Percentiles rank a stretch among this genome's conserved stretches.
Conservation (phyloP, 2,329 filamentous ascomycete species). For the Aspergillus versicolor region DNA sequence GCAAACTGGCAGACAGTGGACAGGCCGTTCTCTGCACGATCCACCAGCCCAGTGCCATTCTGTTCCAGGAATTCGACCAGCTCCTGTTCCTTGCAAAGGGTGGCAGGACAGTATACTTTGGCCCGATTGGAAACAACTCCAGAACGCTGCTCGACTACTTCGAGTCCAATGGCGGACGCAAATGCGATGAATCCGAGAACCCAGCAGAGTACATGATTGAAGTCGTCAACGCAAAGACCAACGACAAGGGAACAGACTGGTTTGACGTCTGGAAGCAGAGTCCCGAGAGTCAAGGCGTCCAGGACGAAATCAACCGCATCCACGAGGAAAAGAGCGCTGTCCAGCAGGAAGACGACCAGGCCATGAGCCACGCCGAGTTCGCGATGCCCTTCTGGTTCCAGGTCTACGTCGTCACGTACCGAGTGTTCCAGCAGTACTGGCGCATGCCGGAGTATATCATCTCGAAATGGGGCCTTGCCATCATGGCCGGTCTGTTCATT, state of each 20-base stretch:
- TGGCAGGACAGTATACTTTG: constrained; percentile 67
- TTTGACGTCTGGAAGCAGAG: constrained; percentile 58
- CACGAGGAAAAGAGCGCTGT: constrained; percentile 40
- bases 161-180: constrained; percentile 57
- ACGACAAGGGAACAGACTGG: constrained; percentile 52
- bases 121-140: constrained; percentile 61
- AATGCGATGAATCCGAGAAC: constrained; percentile 61
- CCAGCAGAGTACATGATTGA: constrained; percentile 70
- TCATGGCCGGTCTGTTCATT: constrained; percentile 66
- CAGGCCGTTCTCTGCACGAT: constrained; percentile 96
- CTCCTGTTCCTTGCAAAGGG: constrained; percentile 62
- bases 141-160: constrained; percentile 62
- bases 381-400: constrained; percentile 70
- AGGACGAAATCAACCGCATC: constrained; percentile 40
- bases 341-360: not conserved
- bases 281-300: constrained; percentile 53
- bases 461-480: constrained; percentile 70
- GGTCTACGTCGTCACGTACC: constrained; percentile 63
- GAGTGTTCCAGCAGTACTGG: constrained; percentile 89
- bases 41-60: constrained; percentile 87
- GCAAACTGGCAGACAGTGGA: constrained; percentile 83
- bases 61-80: constrained; percentile 80
- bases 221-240: constrained; percentile 46
- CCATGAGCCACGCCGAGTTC: constrained; percentile 56
- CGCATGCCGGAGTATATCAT: constrained; percentile 82